Evolutionary conservation across 2,329 filamentous ascomycete species (phyloP).

Genomic region (Daldinia sp.): DNA sequence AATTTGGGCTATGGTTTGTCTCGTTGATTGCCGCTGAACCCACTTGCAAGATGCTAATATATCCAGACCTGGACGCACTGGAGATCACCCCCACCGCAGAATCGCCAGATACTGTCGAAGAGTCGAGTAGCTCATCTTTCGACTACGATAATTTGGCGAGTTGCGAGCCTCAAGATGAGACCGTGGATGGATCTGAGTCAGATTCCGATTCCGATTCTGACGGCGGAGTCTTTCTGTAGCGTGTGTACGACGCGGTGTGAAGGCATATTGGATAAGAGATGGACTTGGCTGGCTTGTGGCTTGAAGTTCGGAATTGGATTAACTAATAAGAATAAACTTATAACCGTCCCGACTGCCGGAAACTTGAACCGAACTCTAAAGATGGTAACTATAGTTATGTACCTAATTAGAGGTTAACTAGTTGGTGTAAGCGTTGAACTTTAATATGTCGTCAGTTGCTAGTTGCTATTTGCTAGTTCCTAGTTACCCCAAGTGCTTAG

Average conservation of each 20-base stretch:
- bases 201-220: conserved; percentile 39
- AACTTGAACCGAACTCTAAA: too few species aligned
- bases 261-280: too few species aligned
- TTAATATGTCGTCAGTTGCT: too few species aligned
- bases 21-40: background rate
- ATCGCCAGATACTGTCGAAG: background rate
- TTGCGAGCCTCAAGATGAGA: conserved; percentile 27
- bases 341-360: too few species aligned
- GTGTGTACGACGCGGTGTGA: background rate
- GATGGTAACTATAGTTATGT: too few species aligned
- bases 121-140: conserved; percentile 4
- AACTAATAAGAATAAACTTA: too few species aligned
- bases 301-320: background rate
- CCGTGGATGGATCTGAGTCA: conserved; percentile 34
- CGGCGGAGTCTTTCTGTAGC: conserved; percentile 6
- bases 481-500: too few species aligned
- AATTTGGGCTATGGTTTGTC: background rate
- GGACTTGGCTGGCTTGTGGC: background rate
- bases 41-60: background rate
- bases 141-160: background rate
- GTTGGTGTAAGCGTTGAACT: too few species aligned
- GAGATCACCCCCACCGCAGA: background rate
- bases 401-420: too few species aligned
- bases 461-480: too few species aligned
- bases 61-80: background rate